These are phyloP conservation scores for Alternaria consortialis DNA, from an alignment of 2,329 filamentous ascomycete species.

Conservation along the genomic window DNA sequence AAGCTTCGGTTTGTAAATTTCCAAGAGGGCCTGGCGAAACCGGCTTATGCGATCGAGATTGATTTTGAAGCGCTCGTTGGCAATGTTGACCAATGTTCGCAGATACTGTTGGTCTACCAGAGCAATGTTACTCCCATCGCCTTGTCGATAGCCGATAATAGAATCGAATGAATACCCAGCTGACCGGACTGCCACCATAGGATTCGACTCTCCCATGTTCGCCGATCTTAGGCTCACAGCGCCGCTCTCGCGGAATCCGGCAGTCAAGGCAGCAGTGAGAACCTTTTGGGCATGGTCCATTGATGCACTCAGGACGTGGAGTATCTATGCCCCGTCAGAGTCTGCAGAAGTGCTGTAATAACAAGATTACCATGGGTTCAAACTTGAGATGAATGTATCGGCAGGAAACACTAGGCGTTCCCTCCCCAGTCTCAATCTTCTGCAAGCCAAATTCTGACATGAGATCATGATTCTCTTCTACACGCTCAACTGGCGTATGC, in stretches of 20 bases:
- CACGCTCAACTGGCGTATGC: conserved; percentile 71
- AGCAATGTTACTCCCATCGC: conserved; percentile 52
- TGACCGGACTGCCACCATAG: conserved; percentile 86
- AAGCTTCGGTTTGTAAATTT: conserved; percentile 14
- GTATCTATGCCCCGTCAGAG: conserved; percentile 68
- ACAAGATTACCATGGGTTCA: conserved; percentile 81
- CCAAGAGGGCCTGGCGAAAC: conserved; percentile 65
- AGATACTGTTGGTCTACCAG: conserved; percentile 74
- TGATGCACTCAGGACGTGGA: conserved; percentile 85
- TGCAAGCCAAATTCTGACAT: conserved; percentile 53
- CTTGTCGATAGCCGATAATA: conserved; percentile 69
- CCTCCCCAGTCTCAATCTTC: conserved; percentile 3
- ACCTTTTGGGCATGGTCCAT: conserved; percentile 77
- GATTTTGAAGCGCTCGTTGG: conserved; percentile 77
- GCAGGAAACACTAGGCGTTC: conserved; percentile 35
- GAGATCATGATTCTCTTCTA: conserved; percentile 21
- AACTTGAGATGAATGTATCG: conserved; percentile 84
- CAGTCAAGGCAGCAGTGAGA: conserved; percentile 76
- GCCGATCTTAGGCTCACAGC: conserved; percentile 70
- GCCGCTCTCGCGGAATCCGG: conserved; percentile 91
- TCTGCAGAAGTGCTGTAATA: conserved; percentile 1
- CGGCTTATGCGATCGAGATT: conserved; percentile 73
- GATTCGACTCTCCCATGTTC: conserved; percentile 59
- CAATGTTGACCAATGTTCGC: conserved; percentile 70
- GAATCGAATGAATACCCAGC: conserved; percentile 84